Percentiles rank a stretch among this genome's conserved stretches.
Conservation (phyloP, 1,284 basidiomycete genomes). For the Exobasidium rhododendri region DNA sequence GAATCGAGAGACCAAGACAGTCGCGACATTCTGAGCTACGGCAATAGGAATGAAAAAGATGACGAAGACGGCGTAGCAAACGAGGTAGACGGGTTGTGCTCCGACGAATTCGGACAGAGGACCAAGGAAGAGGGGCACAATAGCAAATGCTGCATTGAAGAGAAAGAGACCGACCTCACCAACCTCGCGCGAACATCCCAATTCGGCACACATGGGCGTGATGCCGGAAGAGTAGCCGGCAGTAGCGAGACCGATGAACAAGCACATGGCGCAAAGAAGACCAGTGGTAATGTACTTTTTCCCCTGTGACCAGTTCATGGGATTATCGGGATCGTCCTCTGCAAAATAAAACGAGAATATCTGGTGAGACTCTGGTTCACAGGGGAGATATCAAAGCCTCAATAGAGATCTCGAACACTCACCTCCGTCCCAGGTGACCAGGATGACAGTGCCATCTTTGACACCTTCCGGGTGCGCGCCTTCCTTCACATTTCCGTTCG, state of each 20-base stretch:
- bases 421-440: conserved; percentile 35
- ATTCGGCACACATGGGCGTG: conserved; percentile 45
- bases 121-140: conserved; percentile 47
- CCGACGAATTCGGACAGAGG: conserved; percentile 54
- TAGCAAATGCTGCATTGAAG: conserved; percentile 43
- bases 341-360: neutral
- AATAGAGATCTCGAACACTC: neutral
- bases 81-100: conserved; percentile 50
- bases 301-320: conserved; percentile 38
- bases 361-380: neutral
- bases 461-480: neutral
- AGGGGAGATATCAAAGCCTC: neutral
- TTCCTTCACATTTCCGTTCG: neutral
- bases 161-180: conserved; percentile 52
- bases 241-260: conserved; percentile 51
- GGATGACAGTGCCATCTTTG: conserved; percentile 35
- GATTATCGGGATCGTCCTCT: conserved; percentile 39
- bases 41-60: conserved; percentile 49
- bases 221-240: conserved; percentile 50
- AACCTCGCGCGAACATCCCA: conserved; percentile 41
- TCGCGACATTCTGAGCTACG: conserved; percentile 50
- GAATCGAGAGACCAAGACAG: conserved; percentile 47
- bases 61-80: conserved; percentile 51
- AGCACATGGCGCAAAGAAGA: conserved; percentile 47
- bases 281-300: conserved; percentile 42